These are phyloP conservation scores for Colletotrichum sansevieriae DNA, from an alignment of 2,329 filamentous ascomycete species.

Conservation along the genomic window DNA sequence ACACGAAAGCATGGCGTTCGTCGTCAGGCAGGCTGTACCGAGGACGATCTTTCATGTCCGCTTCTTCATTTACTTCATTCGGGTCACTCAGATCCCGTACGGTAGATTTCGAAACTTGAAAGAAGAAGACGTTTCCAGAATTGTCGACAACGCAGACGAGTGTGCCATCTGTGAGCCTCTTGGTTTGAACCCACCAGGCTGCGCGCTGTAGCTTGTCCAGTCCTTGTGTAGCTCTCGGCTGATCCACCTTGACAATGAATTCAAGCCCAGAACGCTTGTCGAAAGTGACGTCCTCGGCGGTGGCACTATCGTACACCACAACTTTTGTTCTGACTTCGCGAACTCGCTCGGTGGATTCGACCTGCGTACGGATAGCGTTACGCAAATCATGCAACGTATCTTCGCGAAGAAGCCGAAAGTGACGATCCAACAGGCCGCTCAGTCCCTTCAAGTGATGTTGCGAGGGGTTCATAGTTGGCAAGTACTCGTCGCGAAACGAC, in stretches of 20 bases:
- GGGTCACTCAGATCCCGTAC: conserved; percentile 41
- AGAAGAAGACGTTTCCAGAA: conserved; percentile 55
- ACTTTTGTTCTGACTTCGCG: conserved; percentile 48
- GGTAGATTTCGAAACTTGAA: conserved; percentile 53
- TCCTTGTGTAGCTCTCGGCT: conserved; percentile 52
- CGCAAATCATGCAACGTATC: conserved; percentile 67
- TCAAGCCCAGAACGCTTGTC: conserved; percentile 57
- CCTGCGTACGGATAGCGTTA: conserved; percentile 53
- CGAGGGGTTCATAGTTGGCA: conserved; percentile 57
- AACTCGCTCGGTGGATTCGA: conserved; percentile 45
- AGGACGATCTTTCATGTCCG: not conserved
- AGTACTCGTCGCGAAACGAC: conserved; percentile 57
- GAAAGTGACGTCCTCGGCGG: conserved; percentile 50
- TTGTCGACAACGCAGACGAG: conserved; percentile 63
- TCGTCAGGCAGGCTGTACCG: conserved; percentile 51
- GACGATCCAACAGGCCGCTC: conserved; percentile 63
- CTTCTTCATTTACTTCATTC: not conserved
- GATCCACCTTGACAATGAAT: conserved; percentile 59
- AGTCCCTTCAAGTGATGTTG: conserved; percentile 52
- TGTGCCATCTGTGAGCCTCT: conserved; percentile 61
- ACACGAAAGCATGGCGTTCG: conserved; percentile 47
- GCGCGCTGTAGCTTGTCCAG: conserved; percentile 49
- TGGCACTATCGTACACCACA: conserved; percentile 15
- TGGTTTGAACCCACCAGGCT: conserved; percentile 65
- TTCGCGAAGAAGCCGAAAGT: conserved; percentile 68